A percentile compares a stretch with the other conserved stretches of the same genome.
Evolutionary conservation across 2,329 filamentous ascomycete genomes (phyloP).

Genomic region (Ceratocystis alfenasii): DNA sequence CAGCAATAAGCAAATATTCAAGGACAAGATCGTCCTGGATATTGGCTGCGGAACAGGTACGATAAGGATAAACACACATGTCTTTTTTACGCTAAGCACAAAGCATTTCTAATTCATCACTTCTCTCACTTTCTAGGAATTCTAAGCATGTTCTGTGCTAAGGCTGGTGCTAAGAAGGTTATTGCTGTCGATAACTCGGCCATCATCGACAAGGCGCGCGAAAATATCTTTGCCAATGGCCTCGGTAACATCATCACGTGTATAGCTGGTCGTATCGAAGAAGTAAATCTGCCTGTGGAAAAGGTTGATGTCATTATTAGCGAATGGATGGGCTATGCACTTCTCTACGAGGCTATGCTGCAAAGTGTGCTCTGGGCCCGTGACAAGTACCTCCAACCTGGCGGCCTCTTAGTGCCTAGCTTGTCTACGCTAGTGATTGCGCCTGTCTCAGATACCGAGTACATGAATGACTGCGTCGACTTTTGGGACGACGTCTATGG

Average conservation of each 20-base stretch:
- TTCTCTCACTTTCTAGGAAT: constrained; percentile 44
- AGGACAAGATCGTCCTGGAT: constrained; percentile 75
- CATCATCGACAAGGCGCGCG: constrained; percentile 75
- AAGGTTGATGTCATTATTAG: constrained; percentile 90
- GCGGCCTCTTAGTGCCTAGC: constrained; percentile 75
- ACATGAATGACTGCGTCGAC: constrained; percentile 61
- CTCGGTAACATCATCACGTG: constrained; percentile 64
- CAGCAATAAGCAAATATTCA: constrained; percentile 75
- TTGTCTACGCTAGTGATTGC: constrained; percentile 74
- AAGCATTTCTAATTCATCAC: background rate
- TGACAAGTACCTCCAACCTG: constrained; percentile 70
- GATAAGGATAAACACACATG: background rate
- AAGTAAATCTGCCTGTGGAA: constrained; percentile 63
- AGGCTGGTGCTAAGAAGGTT: constrained; percentile 73
- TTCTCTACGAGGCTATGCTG: constrained; percentile 92
- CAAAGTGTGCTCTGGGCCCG: constrained; percentile 81
- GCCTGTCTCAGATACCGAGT: constrained; percentile 65
- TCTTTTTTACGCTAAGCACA: background rate
- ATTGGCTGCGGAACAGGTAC: constrained; percentile 68
- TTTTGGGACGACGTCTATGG: constrained; percentile 93
- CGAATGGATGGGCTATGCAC: constrained; percentile 95
- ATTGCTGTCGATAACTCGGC: constrained; percentile 86
- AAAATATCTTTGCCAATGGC: constrained; percentile 73
- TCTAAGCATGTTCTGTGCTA: constrained; percentile 86
- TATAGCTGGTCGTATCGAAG: constrained; percentile 76